Conservation (phyloP, 306 rosid genomes). For the Casuarina glauca region DNA sequence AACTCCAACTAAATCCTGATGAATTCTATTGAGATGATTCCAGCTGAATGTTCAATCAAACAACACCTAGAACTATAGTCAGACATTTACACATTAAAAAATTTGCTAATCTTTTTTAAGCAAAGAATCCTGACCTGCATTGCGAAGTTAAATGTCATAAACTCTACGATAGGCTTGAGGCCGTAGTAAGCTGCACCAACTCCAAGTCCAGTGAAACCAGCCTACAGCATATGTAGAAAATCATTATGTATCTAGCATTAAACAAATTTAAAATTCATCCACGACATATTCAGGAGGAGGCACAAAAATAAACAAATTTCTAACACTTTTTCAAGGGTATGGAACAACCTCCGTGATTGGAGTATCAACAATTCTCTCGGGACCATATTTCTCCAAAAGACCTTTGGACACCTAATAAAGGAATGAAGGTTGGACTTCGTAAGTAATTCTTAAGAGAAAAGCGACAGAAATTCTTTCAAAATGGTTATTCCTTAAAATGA, state of each 20-base stretch:
- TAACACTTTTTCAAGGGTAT: neutral
- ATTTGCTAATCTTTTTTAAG: neutral
- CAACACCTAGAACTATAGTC: neutral
- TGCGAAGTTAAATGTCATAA: slow-evolving; percentile 99
- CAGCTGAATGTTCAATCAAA: neutral
- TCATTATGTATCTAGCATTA: too few relatives aligned
- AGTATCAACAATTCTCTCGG: slow-evolving; percentile 95
- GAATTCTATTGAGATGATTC: too few relatives aligned
- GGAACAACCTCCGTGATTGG: slow-evolving; percentile 90
- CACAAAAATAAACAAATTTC: too few relatives aligned
- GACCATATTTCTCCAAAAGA: slow-evolving; percentile 93
- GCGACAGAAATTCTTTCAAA: too few relatives aligned
- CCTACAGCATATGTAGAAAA: slow-evolving; percentile 55
- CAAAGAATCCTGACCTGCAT: slow-evolving; percentile 75
- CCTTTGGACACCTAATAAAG: slow-evolving; percentile 75
- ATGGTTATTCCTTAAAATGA: neutral
- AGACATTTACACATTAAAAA: neutral
- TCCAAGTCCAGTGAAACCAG: slow-evolving; percentile 99
- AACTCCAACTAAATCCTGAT: too few relatives aligned
- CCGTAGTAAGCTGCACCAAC: slow-evolving; percentile 99
- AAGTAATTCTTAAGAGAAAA: neutral
- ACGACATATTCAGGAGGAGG: too few relatives aligned
- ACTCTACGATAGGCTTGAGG: slow-evolving; percentile 85
- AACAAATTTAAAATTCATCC: too few relatives aligned
- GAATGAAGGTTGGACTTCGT: neutral